A percentile compares a stretch with the other conserved stretches of the same genome.
Conservation (phyloP, 768 basidiomycete genomes). For the Strobilomyces echinocephalus region DNA sequence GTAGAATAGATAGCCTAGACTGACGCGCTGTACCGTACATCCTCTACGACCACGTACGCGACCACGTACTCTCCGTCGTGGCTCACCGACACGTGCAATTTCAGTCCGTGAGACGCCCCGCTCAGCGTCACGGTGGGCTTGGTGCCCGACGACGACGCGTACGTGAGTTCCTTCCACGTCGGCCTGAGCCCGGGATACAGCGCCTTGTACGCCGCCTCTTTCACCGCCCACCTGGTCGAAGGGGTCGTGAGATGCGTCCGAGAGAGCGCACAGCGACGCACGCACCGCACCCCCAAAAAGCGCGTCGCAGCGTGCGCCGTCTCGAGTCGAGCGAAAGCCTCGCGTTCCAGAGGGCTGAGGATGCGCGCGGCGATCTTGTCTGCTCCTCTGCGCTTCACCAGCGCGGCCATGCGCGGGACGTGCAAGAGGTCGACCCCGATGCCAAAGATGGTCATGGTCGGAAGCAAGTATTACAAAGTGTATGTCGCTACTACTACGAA, state of each 20-base stretch:
- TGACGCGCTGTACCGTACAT: constrained; percentile 9
- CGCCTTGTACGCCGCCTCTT: constrained; percentile 87
- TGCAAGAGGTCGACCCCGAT: constrained; percentile 74
- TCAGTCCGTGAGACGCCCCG: not conserved
- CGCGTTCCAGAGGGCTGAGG: constrained; percentile 47
- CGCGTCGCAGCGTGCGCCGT: constrained; percentile 23
- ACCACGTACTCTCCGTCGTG: constrained; percentile 80
- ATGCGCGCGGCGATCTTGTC: constrained; percentile 55
- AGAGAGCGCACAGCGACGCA: not conserved
- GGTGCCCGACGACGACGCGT: constrained; percentile 31
- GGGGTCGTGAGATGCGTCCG: not conserved
- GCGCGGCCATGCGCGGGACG: constrained; percentile 55
- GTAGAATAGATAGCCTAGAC: constrained; percentile 17
- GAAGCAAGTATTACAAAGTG: too few relatives aligned
- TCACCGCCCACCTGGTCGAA: constrained; percentile 64
- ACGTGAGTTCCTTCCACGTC: constrained; percentile 74
- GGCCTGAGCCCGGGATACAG: constrained; percentile 63
- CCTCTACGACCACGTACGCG: constrained; percentile 62
- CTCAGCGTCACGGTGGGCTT: constrained; percentile 44
- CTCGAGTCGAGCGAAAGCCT: constrained; percentile 24
- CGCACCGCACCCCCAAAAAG: constrained; percentile 72
- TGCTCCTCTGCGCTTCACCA: constrained; percentile 47
- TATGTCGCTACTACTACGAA: not conserved
- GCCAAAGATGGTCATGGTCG: constrained; percentile 63
- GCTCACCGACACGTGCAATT: constrained; percentile 66